Evolutionary conservation across 805 yeast species (phyloP), one percentile per base, ranked within the genome.

Genomic region (Myxozyma sirexii): DNA sequence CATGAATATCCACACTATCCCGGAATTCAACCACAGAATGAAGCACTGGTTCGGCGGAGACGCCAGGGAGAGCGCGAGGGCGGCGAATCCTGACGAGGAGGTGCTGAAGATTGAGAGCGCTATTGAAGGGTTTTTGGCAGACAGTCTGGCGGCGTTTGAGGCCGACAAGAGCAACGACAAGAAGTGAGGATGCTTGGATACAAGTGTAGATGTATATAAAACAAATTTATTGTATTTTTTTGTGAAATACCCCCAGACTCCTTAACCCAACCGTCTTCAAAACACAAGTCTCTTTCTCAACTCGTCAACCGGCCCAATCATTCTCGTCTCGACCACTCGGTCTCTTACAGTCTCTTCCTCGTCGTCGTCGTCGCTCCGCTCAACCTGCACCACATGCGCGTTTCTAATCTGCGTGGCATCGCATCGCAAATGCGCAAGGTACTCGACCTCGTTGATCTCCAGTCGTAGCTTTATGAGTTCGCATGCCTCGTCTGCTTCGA

Each of bases 21-120:
- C 78, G 55, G 96, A 89, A 70, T 87, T 90, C 70, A 86, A 91
- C 1, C 77, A 78, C 76, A 79, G 79, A 67, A 81, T 87, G 82
- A 84, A 83, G 71, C 71, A 76, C 3, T 68, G 76, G 42, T 72
- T 87, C 67, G 91, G 93, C 35, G 93, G 92, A 12, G 82, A 48
- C n/a, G 57, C 8, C 5, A 41, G 46, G n/a, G 56, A 63, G 23
- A 26, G 35, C 17, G 57, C 63, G 39, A 54, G 65, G 3, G 56
- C 60, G 21, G 54, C 47, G 38, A 45, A 52, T 17, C 7, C 60
- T 15, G 62, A 65, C 33, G 52, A 48, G 26, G 66, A 63, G 33
- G 33, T 39, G 19, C 17, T 19, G 26, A 43, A 59, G 46, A 21
- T 64, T 0, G 67, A 64, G 46, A 24, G 39, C 13, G 31, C 57